A percentile compares a stretch with the other conserved stretches of the same genome.
Evolutionary conservation across 2,329 filamentous ascomycete species (phyloP).

Genomic region (Fusarium mundagurra): DNA sequence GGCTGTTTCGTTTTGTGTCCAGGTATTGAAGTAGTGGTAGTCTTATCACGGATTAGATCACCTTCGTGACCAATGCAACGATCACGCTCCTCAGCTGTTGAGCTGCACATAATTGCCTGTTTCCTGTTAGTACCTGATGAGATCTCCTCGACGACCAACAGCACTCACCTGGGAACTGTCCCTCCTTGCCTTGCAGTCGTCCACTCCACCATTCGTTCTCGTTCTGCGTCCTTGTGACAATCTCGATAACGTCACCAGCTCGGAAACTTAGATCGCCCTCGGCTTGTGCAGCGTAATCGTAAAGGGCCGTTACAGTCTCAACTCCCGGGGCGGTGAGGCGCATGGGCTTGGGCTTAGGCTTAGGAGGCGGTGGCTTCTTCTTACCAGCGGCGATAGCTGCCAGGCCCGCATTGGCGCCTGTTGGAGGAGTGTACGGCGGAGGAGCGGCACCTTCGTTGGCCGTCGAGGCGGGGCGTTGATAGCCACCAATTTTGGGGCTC

Average conservation of each 20-base stretch:
- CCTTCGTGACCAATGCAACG: background rate
- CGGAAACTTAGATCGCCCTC: slow-evolving; percentile 93
- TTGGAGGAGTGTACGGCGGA: slow-evolving; percentile 72
- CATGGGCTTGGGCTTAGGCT: slow-evolving; percentile 79
- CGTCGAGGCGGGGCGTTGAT: slow-evolving; percentile 47
- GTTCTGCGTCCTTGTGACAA: slow-evolving; percentile 83
- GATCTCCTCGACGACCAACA: background rate
- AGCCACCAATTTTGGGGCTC: slow-evolving; percentile 47
- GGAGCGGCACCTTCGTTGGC: slow-evolving; percentile 68
- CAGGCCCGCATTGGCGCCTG: slow-evolving; percentile 53
- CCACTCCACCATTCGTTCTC: slow-evolving; percentile 98
- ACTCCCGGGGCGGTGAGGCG: slow-evolving; percentile 71
- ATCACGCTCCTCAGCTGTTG: slow-evolving; percentile 29
- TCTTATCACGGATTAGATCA: slow-evolving; percentile 1
- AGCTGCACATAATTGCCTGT: slow-evolving; percentile 63
- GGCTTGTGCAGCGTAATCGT: slow-evolving; percentile 95
- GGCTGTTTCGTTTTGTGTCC: slow-evolving; percentile 18
- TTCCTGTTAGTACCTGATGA: slow-evolving; percentile 37
- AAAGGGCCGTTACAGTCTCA: slow-evolving; percentile 89
- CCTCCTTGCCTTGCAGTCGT: slow-evolving; percentile 78
- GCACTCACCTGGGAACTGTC: slow-evolving; percentile 90
- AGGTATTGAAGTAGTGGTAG: slow-evolving; percentile 20
- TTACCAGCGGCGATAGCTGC: slow-evolving; percentile 63
- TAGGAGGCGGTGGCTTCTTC: slow-evolving; percentile 75
- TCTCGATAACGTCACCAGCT: slow-evolving; percentile 90